Evolutionary conservation across 2,329 filamentous ascomycete genomes (phyloP).

Genomic region (Fusarium oligoseptatum): DNA sequence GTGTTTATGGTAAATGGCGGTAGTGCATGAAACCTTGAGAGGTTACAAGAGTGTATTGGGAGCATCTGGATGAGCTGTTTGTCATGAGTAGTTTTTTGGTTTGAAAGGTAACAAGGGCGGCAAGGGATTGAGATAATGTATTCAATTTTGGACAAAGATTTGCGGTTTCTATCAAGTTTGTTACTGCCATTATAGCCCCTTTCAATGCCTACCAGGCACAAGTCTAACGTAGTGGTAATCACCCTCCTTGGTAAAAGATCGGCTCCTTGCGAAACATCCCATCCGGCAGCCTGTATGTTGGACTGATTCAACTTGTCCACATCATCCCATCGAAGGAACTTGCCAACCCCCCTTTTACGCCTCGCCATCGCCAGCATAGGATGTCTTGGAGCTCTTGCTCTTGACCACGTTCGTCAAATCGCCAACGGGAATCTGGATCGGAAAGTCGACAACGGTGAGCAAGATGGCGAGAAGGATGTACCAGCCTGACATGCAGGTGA

Average conservation of each 20-base stretch:
- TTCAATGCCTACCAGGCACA: not conserved
- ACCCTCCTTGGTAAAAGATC: not conserved
- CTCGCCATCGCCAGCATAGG: not conserved
- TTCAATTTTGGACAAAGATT: not conserved
- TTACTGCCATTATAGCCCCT: not conserved
- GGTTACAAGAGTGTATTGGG: not conserved
- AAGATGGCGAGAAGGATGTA: constrained; percentile 66
- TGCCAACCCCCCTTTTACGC: not conserved
- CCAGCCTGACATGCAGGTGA: constrained; percentile 64
- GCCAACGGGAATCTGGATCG: constrained; percentile 66
- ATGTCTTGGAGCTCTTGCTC: constrained; percentile 41
- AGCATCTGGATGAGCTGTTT: not conserved
- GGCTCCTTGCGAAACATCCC: no score
- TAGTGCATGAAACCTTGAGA: not conserved
- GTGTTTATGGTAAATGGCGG: not conserved
- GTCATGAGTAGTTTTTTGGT: not conserved
- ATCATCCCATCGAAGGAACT: not conserved
- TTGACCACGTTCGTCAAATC: constrained; percentile 63
- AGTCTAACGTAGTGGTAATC: not conserved
- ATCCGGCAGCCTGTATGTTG: no score
- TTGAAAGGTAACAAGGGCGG: not conserved
- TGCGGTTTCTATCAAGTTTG: not conserved
- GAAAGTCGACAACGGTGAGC: constrained; percentile 67
- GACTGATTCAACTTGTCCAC: not conserved
- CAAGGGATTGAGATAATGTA: not conserved